Base-by-base conservation (phyloP, 1,139 yeast species). In the Geotrichum phurueaensis region DNA sequence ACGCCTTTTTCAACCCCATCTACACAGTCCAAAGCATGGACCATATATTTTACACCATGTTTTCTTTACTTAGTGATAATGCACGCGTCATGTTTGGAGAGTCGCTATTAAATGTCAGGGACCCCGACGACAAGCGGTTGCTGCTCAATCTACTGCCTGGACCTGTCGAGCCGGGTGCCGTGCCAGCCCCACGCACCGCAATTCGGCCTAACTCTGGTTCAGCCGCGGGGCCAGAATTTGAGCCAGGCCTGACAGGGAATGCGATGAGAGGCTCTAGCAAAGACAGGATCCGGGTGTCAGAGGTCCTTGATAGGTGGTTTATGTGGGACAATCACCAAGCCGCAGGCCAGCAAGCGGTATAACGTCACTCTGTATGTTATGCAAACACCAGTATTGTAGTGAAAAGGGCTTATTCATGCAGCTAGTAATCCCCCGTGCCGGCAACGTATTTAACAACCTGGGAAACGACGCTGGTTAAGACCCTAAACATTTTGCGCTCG, bases 21-120 rank as follows among this genome's bases (percentile, higher is more conserved):
- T 53, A 45, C 45, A 59, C 53, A 9, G 58, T 55, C 27, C 61
- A 59, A 36, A 48, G 43, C 9, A n/a, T 59, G 33, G 39, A 57
- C 36, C 54, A 59, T 7, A 36, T 54, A 4, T 33, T 54, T 10
- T 59, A 59, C 48, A 45, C 43, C 20, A 39, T 54, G 12, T 43
- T 50, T 56, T 47, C 55, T 39, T 6, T 50, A 51, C 48, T 49
- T 12, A 6, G 22, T 18, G 43, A n/a, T 18, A 4, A 25, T 3
- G n/a, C 53, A 18, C n/a, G 20, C 22, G 29, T 54, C 7, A 54
- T 59, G 4, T 59, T 59, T 59, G 61, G 61, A 13, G 61, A 59
- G 23, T 23, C 50, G 22, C 20, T 45, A 7, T 15, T 54, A 4
- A 39, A 39, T 27, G 53, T 55, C 22, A 52, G 53, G 2, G 22